These are phyloP conservation scores for Heritiera fomes DNA, from an alignment of 345 rosid species.

Conservation along the genomic window DNA sequence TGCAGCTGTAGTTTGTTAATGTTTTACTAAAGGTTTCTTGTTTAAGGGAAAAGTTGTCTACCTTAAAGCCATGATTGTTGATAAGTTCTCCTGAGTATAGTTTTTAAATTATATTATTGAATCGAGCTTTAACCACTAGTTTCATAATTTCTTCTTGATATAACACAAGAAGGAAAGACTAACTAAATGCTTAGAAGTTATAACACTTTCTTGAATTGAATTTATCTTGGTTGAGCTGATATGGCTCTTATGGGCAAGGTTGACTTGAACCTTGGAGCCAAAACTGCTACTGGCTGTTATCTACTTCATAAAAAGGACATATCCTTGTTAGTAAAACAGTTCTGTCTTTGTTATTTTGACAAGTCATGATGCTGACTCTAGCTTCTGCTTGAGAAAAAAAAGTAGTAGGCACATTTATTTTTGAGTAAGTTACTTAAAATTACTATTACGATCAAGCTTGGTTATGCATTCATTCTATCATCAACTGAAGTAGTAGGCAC, in stretches of 20 bases:
- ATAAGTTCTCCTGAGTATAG: background rate
- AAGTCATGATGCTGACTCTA: background rate
- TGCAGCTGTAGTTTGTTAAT: background rate
- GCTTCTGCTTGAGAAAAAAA: slow-evolving; percentile 2
- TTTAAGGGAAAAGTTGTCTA: background rate
- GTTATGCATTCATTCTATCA: background rate
- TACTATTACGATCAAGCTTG: background rate
- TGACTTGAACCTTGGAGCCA: background rate
- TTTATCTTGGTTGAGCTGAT: background rate
- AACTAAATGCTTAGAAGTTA: background rate
- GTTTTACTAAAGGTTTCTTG: background rate
- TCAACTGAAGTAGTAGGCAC: background rate
- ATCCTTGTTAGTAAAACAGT: background rate
- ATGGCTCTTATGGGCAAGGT: background rate
- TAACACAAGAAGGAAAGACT: slow-evolving; percentile 3
- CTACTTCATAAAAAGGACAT: background rate
- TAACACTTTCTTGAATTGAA: background rate
- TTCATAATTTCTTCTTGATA: background rate
- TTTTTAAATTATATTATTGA: background rate
- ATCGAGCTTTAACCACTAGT: background rate
- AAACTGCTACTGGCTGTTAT: background rate
- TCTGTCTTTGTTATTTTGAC: background rate
- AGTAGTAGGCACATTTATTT: background rate
- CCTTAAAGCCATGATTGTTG: background rate
- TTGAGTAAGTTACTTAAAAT: background rate